Percentiles rank a stretch among this genome's conserved stretches.
These are phyloP conservation scores for Zoysia japonica DNA, from an alignment of 176 grass and related monocot genomes.

Conservation along the genomic window DNA sequence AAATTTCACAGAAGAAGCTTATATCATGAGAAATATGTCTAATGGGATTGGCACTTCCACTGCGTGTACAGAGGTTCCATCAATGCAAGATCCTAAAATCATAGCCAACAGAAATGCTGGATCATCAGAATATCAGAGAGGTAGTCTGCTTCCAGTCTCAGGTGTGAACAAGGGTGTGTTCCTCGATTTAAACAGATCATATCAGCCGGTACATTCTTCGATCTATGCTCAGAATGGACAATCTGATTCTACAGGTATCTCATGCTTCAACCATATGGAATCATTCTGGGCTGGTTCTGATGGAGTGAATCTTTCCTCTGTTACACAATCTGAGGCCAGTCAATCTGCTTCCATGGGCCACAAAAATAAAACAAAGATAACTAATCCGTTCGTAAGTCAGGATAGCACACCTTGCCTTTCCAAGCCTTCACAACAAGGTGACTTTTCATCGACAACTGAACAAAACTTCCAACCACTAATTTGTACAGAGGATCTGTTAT, in stretches of 20 bases:
- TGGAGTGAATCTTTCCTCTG: conserved; percentile 39
- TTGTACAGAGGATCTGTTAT: conserved; percentile 34
- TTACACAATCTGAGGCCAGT: conserved; percentile 26
- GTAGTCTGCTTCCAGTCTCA: conserved; percentile 35
- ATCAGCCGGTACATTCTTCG: conserved; percentile 33
- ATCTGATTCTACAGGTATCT: conserved; percentile 26
- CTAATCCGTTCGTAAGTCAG: conserved; percentile 31
- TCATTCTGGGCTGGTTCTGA: conserved; percentile 40
- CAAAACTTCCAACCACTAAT: conserved; percentile 35
- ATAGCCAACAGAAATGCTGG: conserved; percentile 10
- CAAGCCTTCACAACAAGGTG: conserved; percentile 22
- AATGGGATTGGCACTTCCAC: conserved; percentile 37
- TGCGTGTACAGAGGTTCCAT: conserved; percentile 46
- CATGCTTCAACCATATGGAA: conserved; percentile 38
- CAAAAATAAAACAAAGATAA: conserved; percentile 41
- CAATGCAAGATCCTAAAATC: conserved; percentile 45
- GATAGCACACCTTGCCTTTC: conserved; percentile 15
- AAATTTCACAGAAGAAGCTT: conserved; percentile 39
- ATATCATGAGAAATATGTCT: conserved; percentile 37
- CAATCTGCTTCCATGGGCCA: conserved; percentile 27
- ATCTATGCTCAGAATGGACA: conserved; percentile 47
- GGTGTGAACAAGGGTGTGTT: conserved; percentile 41
- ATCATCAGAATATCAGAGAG: conserved; percentile 44
- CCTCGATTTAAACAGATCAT: conserved; percentile 30
- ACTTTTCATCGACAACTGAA: conserved; percentile 40